Evolutionary conservation across 441 rosid genomes (phyloP).

Genomic region (Theobroma grandiflorum): DNA sequence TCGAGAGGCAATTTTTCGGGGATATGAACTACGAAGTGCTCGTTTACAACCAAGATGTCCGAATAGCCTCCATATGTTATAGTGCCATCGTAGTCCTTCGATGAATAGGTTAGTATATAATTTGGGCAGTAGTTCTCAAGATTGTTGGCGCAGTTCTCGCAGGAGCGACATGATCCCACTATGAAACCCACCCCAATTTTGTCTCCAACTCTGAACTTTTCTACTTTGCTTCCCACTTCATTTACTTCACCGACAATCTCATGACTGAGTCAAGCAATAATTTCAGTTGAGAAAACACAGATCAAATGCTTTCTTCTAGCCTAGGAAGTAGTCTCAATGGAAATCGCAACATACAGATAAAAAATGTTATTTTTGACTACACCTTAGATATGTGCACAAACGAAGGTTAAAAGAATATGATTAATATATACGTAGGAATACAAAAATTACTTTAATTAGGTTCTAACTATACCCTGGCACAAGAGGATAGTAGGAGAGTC

Average conservation of each 20-base stretch:
- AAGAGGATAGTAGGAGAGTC: constrained; percentile 39
- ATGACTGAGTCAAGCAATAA: constrained; percentile 24
- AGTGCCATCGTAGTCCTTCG: constrained; percentile 32
- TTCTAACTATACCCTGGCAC: constrained; percentile 46
- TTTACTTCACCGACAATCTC: constrained; percentile 39
- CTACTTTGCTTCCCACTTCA: constrained; percentile 34
- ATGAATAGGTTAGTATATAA: constrained; percentile 21
- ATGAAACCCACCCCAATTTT: constrained; percentile 38
- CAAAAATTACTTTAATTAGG: too few species aligned
- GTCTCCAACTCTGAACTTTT: constrained; percentile 32
- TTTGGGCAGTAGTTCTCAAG: constrained; percentile 38
- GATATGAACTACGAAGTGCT: too few species aligned
- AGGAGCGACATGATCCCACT: constrained; percentile 28
- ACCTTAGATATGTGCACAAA: too few species aligned
- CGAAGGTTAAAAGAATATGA: too few species aligned
- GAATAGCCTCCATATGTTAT: background rate
- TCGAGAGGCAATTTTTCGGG: too few species aligned
- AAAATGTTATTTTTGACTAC: too few species aligned
- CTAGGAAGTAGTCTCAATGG: too few species aligned
- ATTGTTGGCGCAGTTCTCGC: constrained; percentile 25
- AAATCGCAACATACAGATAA: too few species aligned
- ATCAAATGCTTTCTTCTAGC: too few species aligned
- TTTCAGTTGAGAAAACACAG: too few species aligned
- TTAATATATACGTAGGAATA: too few species aligned
- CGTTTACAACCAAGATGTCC: too few species aligned